Conservation (phyloP, 2,329 filamentous ascomycete species). For the Apiospora marii region DNA sequence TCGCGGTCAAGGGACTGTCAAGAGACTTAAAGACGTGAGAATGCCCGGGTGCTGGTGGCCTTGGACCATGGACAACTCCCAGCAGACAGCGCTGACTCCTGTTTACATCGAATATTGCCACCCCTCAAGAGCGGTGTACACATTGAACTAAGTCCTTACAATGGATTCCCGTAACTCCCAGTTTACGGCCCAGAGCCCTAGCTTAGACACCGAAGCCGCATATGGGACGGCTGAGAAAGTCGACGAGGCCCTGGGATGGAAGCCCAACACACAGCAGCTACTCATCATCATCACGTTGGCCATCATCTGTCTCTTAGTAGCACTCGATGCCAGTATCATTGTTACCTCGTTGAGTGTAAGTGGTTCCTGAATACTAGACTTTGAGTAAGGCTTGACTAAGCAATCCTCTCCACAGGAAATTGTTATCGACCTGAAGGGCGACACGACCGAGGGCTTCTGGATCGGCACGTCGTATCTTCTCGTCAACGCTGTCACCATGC, state of each 20-base stretch:
- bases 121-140: not conserved
- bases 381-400: too few relatives aligned
- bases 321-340: constrained; percentile 27
- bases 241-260: constrained; percentile 46
- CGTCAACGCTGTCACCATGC: constrained; percentile 41
- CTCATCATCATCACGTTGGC: constrained; percentile 28
- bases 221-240: constrained; percentile 43
- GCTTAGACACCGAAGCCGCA: constrained; percentile 44
- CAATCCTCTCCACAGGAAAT: constrained; percentile 30
- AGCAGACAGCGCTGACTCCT: too few relatives aligned
- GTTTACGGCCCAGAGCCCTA: not conserved
- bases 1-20: too few relatives aligned
- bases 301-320: constrained; percentile 24
- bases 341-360: constrained; percentile 27
- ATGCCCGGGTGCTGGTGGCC: not conserved
- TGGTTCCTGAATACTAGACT: too few relatives aligned
- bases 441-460: constrained; percentile 39
- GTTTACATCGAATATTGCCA: not conserved
- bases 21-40: not conserved
- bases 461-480: constrained; percentile 42
- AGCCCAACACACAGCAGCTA: constrained; percentile 24
- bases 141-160: too few relatives aligned
- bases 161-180: not conserved
- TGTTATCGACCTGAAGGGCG: constrained; percentile 32
- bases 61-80: not conserved